These are phyloP conservation scores for Paraphaeosphaeria minitans DNA, from an alignment of 2,329 filamentous ascomycete species.

Conservation along the genomic window DNA sequence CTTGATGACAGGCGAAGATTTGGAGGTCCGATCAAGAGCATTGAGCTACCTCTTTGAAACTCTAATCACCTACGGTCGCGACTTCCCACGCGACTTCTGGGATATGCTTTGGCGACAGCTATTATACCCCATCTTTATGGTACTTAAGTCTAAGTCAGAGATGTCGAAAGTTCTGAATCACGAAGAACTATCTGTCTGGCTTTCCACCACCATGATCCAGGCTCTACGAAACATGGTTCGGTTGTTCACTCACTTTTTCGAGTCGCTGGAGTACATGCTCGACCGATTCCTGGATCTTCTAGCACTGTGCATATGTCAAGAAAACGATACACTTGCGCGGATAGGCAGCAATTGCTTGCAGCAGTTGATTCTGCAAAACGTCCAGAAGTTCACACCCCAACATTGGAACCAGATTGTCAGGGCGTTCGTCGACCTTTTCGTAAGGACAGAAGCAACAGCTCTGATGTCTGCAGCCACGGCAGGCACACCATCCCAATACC, in stretches of 20 bases:
- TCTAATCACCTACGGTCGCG: conserved; percentile 84
- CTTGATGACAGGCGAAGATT: conserved; percentile 97
- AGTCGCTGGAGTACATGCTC: conserved; percentile 95
- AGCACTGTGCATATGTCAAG: conserved; percentile 95
- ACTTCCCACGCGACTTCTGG: conserved; percentile 95
- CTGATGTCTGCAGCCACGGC: conserved; percentile 82
- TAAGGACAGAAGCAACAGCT: conserved; percentile 91
- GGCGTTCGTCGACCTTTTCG: conserved; percentile 94
- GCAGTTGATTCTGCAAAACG: conserved; percentile 94
- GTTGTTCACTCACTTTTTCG: conserved; percentile 98
- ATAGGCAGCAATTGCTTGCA: conserved; percentile 99
- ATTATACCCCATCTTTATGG: conserved; percentile 97
- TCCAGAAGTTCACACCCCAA: conserved; percentile 81
- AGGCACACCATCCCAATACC: conserved; percentile 41
- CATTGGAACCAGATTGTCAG: conserved; percentile 96
- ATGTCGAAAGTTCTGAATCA: conserved; percentile 95
- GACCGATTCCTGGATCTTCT: conserved; percentile 95
- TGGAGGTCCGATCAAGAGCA: conserved; percentile 88
- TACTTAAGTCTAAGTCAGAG: conserved; percentile 92
- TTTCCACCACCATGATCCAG: conserved; percentile 99
- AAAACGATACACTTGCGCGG: conserved; percentile 96
- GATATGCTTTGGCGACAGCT: conserved; percentile 97
- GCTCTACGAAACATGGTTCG: conserved; percentile 98
- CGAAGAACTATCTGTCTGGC: conserved; percentile 96
- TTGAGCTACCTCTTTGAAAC: conserved; percentile 97